Percentiles rank a stretch among this genome's conserved stretches.
phyloP scores from a whole-genome alignment of 305 asterid species.

The Fraxinus platypoda region DNA sequence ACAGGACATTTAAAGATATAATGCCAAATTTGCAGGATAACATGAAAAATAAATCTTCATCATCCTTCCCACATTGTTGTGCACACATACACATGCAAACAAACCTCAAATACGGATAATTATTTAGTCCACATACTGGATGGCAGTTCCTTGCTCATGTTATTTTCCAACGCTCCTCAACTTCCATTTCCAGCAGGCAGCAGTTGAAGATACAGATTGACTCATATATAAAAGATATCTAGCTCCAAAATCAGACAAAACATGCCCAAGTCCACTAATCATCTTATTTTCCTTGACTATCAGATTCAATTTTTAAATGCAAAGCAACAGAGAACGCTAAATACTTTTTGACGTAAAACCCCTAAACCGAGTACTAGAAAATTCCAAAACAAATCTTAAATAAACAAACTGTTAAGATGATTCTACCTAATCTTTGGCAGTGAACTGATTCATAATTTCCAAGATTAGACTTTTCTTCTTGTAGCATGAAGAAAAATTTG shows the following conservation, averaged over 20 bases:
- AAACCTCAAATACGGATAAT: neutral
- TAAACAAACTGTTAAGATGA: neutral
- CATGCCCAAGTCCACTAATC: neutral
- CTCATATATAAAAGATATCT: neutral
- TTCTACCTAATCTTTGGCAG: neutral
- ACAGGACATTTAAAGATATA: neutral
- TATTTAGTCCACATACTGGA: neutral
- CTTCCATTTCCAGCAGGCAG: neutral
- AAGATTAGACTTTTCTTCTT: neutral
- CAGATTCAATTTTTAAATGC: neutral
- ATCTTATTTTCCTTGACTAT: neutral
- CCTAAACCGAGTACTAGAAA: neutral
- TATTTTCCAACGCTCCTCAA: neutral
- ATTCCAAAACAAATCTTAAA: neutral
- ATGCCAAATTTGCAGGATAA: neutral
- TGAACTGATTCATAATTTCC: neutral
- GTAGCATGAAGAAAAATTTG: neutral
- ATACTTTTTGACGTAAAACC: neutral
- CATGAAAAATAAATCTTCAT: neutral
- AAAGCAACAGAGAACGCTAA: neutral
- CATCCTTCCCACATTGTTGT: neutral
- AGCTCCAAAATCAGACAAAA: neutral
- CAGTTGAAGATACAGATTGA: neutral
- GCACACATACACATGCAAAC: neutral
- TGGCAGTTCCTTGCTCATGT: neutral